These are phyloP conservation scores for Ascochyta koolunga DNA, from an alignment of 2,329 filamentous ascomycete genomes.

Conservation along the genomic window DNA sequence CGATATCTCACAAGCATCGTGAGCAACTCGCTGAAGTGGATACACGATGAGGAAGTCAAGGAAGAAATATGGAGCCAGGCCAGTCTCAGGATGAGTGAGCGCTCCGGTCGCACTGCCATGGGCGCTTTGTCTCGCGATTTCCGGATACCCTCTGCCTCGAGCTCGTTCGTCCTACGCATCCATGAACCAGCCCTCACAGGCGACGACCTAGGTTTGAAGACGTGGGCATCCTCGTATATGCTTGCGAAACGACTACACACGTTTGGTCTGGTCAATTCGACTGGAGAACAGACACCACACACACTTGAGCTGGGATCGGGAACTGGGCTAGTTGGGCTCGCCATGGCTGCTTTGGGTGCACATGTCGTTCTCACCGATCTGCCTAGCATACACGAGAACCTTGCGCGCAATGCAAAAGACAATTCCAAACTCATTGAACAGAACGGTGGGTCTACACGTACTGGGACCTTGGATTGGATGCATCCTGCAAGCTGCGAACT, in stretches of 20 bases:
- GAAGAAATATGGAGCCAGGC: slow-evolving; percentile 80
- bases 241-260: slow-evolving; percentile 72
- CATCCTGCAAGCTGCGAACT: slow-evolving; percentile 59
- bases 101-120: slow-evolving; percentile 79
- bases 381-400: slow-evolving; percentile 80
- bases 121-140: slow-evolving; percentile 67
- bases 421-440: slow-evolving; percentile 65
- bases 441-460: slow-evolving; percentile 63
- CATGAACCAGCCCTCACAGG: slow-evolving; percentile 87
- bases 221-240: slow-evolving; percentile 90
- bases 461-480: slow-evolving; percentile 76
- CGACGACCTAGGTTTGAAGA: slow-evolving; percentile 90
- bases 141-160: slow-evolving; percentile 57
- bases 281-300: slow-evolving; percentile 16
- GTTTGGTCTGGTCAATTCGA: slow-evolving; percentile 30
- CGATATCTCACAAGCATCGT: slow-evolving; percentile 74
- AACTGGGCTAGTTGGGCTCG: slow-evolving; percentile 87
- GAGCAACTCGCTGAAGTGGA: slow-evolving; percentile 70
- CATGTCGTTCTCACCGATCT: slow-evolving; percentile 81
- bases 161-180: slow-evolving; percentile 65
- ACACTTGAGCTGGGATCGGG: slow-evolving; percentile 85
- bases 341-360: slow-evolving; percentile 74
- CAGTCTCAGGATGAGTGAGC: slow-evolving; percentile 79
- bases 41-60: slow-evolving; percentile 67
- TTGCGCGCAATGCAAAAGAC: slow-evolving; percentile 71